Evolutionary conservation across 441 rosid genomes (phyloP), one percentile per base, ranked within the genome.

Genomic region (Pelargonium fulgidum): DNA sequence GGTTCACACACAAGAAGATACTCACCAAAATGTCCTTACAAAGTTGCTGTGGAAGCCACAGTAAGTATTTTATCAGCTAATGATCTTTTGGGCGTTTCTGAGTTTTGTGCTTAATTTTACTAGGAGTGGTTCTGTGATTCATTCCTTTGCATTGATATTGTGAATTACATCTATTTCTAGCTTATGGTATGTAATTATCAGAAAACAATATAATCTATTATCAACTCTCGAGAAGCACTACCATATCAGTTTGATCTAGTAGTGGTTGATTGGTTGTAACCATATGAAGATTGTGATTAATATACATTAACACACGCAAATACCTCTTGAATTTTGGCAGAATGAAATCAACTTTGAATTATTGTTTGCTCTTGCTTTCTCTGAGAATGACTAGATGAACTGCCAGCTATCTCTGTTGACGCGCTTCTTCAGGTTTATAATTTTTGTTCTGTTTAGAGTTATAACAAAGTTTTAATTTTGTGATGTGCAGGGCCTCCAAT

Each of bases 11-110:
- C 85, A 92, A 84, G 95, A 89, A 36, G 92, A 90, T 79, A 73
- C 81, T 62, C 89, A 88, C 68, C 96, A 89, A 75, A 88, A 83
- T 79, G 86, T 87, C 79, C 86, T 95, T 68, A 76, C 91, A 44
- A 85, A 87, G 70, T 84, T 95, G 72, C 85, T 92, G 77, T 84
- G 88, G 54, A 84, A 90, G 74, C 92, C 97, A 66, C 93, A 83
- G 98, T 90, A 85, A 88, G 96, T 83, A 64, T 68, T 77, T 33
- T 73, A 2, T 69, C 54, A 47, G 45, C 54, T 19, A 9, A 19
- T 68, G 50, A 20, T 16, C 41, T 29, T 67, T 62, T 66, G 69
- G 66, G 66, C 73, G 13, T 73, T 75, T 70, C 71, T 20, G 68
- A 71, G 24, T 26, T 7, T 33, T 50, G 48, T 42, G 66, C 36